These are phyloP conservation scores for Termitomyces sp. DNA, from an alignment of 768 basidiomycete genomes.

Conservation along the genomic window DNA sequence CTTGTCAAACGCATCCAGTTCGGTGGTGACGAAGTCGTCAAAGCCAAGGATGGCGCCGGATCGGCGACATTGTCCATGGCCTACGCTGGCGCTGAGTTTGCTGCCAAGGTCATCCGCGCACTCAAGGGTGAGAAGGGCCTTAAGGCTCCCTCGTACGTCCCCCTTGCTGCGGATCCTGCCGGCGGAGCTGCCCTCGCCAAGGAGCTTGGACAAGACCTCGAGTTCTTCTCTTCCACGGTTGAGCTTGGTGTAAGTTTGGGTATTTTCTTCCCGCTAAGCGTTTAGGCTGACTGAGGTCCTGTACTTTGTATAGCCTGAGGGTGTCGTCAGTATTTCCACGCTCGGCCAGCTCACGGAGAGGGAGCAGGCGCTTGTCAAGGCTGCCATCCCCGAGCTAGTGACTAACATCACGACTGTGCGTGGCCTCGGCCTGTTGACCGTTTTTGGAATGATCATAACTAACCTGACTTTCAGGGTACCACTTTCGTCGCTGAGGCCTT, in stretches of 20 bases:
- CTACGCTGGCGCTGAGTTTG: slow-evolving; percentile 90
- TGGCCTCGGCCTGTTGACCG: slow-evolving; percentile 5
- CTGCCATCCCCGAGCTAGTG: slow-evolving; percentile 76
- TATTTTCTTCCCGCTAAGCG: not conserved
- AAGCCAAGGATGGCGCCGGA: slow-evolving; percentile 93
- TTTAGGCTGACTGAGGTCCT: slow-evolving; percentile 1
- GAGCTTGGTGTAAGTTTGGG: slow-evolving; percentile 72
- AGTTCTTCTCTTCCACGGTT: slow-evolving; percentile 87
- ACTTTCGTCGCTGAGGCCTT: slow-evolving; percentile 33
- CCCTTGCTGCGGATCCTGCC: slow-evolving; percentile 64
- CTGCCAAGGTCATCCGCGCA: slow-evolving; percentile 78
- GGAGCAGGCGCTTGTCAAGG: slow-evolving; percentile 75
- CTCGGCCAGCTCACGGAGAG: slow-evolving; percentile 70
- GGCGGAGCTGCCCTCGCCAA: slow-evolving; percentile 73
- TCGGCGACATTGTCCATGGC: slow-evolving; percentile 98
- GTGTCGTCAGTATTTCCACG: slow-evolving; percentile 78
- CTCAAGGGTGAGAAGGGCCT: slow-evolving; percentile 87
- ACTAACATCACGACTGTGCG: slow-evolving; percentile 70
- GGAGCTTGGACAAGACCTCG: slow-evolving; percentile 73
- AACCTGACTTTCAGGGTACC: slow-evolving; percentile 25
- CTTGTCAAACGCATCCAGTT: slow-evolving; percentile 89
- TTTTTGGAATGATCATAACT: not conserved
- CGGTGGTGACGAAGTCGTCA: slow-evolving; percentile 97
- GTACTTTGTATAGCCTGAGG: slow-evolving; percentile 53
- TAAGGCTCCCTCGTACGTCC: slow-evolving; percentile 80